Base-by-base conservation (phyloP, 192 early-diverging fungal genomes). In the Umbelopsis vinacea region DNA sequence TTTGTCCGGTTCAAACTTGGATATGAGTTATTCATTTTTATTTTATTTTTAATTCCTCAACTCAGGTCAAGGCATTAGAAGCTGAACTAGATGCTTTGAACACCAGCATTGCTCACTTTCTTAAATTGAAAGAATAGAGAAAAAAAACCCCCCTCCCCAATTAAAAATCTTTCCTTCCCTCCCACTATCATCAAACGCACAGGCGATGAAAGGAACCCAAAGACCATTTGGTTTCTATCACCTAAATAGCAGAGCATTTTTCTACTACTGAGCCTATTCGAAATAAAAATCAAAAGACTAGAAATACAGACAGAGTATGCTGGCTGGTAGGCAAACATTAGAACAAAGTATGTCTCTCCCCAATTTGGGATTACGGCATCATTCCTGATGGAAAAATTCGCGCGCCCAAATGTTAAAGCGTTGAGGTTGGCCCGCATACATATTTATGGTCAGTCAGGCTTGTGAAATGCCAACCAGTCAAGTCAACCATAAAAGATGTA, bases 61-160 rank as follows among this genome's bases (percentile, higher is more conserved):
- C 69, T 21, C 35, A 73, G 71, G 60, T 66, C 45, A 63, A 73
- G 23, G 66, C 69, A 48, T 73, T 73, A 48, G 24, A 53, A 50
- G 47, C 57, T 35, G 57, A 63, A 63, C 57, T 63, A 35, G 57
- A 63, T 63, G 57, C 57, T 17, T 63, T 63, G 57, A 63, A 63
- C 57, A 63, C 50, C 45, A 73, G 69, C 45, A 69, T 70, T 57
- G 55, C 67, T 29, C 43, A 75, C 37, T 70, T 76, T 67, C 52
- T 71, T 69, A 76, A 84, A 50, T 37, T 76, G 24, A 72, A 47
- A 23, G 33, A 52, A 35, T 63, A 63, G 29, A 29, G 5, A 55
- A 60, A 35, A 15, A 9, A 19, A 60, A 37, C 38, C 38, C 3
- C 38, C 38, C 38, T 40, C 38, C 3, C 38, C 38, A 40, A 3